Evolutionary conservation across 495 filamentous ascomycete genomes (phyloP).

Genomic region (Pseudevernia furfuracea): DNA sequence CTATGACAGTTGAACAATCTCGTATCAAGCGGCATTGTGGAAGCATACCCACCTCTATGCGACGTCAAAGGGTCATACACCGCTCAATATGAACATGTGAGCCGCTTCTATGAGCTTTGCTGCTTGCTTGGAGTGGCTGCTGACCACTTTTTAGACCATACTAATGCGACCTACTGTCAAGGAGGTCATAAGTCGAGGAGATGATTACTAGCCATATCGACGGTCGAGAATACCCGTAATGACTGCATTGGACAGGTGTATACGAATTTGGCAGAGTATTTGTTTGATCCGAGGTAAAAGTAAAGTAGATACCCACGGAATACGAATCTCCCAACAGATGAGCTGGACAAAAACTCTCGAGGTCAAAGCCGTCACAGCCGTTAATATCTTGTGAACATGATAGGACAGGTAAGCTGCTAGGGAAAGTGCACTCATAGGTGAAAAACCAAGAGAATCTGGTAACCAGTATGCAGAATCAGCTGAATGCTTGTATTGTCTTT

Average conservation of each 20-base stretch:
- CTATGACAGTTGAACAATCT: slow-evolving; percentile 42
- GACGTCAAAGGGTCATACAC: slow-evolving; percentile 51
- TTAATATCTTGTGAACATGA: not conserved
- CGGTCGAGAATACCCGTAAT: not conserved
- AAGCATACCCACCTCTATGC: slow-evolving; percentile 45
- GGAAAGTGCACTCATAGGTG: not conserved
- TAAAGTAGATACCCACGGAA: not conserved
- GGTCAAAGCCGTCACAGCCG: not conserved
- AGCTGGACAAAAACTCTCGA: not conserved
- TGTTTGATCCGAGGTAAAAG: not conserved
- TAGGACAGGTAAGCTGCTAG: not conserved
- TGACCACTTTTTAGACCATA: slow-evolving; percentile 34
- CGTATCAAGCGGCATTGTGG: slow-evolving; percentile 46
- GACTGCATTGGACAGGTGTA: not conserved
- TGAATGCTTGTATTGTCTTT: not conserved
- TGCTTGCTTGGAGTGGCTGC: slow-evolving; percentile 11
- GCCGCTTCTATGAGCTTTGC: slow-evolving; percentile 20
- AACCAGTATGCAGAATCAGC: too few species aligned
- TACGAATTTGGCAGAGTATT: not conserved
- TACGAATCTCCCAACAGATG: not conserved
- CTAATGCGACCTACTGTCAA: slow-evolving; percentile 41
- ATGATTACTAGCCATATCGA: slow-evolving; percentile 36
- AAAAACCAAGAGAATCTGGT: not conserved
- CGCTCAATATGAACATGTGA: slow-evolving; percentile 56
- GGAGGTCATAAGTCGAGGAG: slow-evolving; percentile 45